These are phyloP conservation scores for Hirsutella thompsonii DNA, from an alignment of 2,329 filamentous ascomycete species.

Conservation along the genomic window DNA sequence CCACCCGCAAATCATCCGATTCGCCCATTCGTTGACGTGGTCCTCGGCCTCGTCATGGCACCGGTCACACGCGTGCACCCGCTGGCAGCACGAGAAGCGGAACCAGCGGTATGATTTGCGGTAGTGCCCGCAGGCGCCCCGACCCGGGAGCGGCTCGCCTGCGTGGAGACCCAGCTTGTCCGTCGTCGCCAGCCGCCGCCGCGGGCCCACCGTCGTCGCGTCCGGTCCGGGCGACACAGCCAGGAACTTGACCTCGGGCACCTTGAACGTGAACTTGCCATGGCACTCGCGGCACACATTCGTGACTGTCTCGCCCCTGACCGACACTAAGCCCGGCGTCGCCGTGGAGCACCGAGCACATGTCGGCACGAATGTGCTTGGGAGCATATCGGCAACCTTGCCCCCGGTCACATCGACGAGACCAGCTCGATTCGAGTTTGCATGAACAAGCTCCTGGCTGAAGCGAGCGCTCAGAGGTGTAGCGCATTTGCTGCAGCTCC, in stretches of 20 bases:
- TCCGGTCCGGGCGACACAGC: constrained; percentile 39
- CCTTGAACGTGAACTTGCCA: constrained; percentile 64
- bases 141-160: constrained; percentile 40
- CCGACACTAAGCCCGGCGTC: constrained; percentile 55
- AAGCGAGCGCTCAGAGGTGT: constrained; percentile 39
- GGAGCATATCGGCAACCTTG: constrained; percentile 62
- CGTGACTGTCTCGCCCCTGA: constrained; percentile 59
- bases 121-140: constrained; percentile 46
- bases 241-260: constrained; percentile 68
- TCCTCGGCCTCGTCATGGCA: constrained; percentile 64
- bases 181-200: constrained; percentile 30
- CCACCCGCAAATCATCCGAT: constrained; percentile 70
- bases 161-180: constrained; percentile 44
- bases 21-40: constrained; percentile 70
- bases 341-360: constrained; percentile 64
- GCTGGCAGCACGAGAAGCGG: constrained; percentile 48
- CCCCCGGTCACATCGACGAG: constrained; percentile 69
- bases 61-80: constrained; percentile 49
- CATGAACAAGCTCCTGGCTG: constrained; percentile 58
- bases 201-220: not conserved
- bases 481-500: constrained; percentile 47
- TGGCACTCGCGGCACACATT: constrained; percentile 73
- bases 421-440: constrained; percentile 60
- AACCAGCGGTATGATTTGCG: constrained; percentile 49
- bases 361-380: constrained; percentile 67